These are phyloP conservation scores for Fusarium sp. DNA, from an alignment of 2,329 filamentous ascomycete species.

Conservation along the genomic window DNA sequence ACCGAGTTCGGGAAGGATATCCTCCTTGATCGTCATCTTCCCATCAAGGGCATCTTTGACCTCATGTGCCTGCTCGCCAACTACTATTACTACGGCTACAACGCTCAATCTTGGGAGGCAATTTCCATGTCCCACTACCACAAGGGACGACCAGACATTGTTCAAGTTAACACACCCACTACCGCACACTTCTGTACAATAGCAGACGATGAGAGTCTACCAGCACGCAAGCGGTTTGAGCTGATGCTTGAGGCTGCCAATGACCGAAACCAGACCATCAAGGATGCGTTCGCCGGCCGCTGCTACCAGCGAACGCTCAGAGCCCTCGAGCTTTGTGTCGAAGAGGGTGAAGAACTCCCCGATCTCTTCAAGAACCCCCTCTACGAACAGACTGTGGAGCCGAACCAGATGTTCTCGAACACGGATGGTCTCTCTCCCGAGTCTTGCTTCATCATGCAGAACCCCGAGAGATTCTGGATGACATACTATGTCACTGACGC, in stretches of 20 bases:
- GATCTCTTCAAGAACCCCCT: slow-evolving; percentile 18
- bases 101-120: slow-evolving; percentile 21
- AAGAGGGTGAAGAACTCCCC: slow-evolving; percentile 6
- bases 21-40: slow-evolving; percentile 14
- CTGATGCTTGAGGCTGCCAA: slow-evolving; percentile 22
- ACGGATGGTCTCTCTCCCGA: slow-evolving; percentile 24
- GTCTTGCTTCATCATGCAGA: slow-evolving; percentile 30
- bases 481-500: slow-evolving; percentile 24
- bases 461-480: slow-evolving; percentile 24
- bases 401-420: slow-evolving; percentile 24
- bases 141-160: slow-evolving; percentile 26
- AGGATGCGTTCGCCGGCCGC: slow-evolving; percentile 17
- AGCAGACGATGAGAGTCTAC: slow-evolving; percentile 16
- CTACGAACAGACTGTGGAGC: slow-evolving; percentile 21
- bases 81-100: slow-evolving; percentile 25
- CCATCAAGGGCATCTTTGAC: slow-evolving; percentile 24
- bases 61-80: slow-evolving; percentile 21
- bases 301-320: slow-evolving; percentile 22
- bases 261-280: slow-evolving; percentile 19
- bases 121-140: slow-evolving; percentile 30
- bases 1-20: slow-evolving; percentile 20
- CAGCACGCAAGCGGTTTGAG: background rate
- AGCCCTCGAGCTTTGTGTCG: slow-evolving; percentile 15
- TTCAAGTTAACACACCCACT: slow-evolving; percentile 18
- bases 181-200: slow-evolving; percentile 12